Base-by-base conservation (phyloP, 768 basidiomycete species). In the Pulveroboletus frians region DNA sequence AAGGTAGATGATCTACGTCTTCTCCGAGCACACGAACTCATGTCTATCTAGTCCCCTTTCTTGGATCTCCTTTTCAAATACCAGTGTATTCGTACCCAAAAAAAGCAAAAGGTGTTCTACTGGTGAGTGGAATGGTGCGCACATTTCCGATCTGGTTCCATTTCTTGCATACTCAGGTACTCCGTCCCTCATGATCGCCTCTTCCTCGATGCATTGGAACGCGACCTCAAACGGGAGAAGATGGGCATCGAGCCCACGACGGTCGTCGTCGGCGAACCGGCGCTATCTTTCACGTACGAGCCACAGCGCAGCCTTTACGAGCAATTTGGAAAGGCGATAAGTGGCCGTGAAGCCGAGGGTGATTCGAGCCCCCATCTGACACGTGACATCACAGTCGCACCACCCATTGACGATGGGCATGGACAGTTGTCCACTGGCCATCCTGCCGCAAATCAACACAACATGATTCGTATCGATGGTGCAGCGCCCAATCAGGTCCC, bases 31-130 rank as follows among this genome's bases (percentile, higher is more conserved):
- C 47, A 20, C 20, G 20, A 11, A 36, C 46, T 39, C 37, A 55
- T 20, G 18, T 26, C 37, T 10, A 21, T 50, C 13, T 61, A 95
- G 93, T 89, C 90, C 39, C 86, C 88, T 0, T 94, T 97, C 71
- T 76, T 97, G 15, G 94, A 97, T 59, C 77, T 94, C 23, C 72
- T 97, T 9, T 96, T 96, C 81, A 93, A 94, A 68, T 93, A 89
- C 59, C 92, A 94, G 64, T 95, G 93, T 65, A 96, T 97, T 57
- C 83, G 94, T 34, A 97, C 94, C 1, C 94, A 97, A 67, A 97
- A 96, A 78, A 97, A 96, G 72, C 94, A 95, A 73, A 93, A 97
- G 68, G 94, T 97, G n/a, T 97, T 96, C 64, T 96, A 90, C 67
- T 97, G 94, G 93, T 90, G 57, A 47, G 84, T 72, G 21, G 1